Conservation (phyloP, 2,329 filamentous ascomycete genomes). For the Cercospora brassicicola region DNA sequence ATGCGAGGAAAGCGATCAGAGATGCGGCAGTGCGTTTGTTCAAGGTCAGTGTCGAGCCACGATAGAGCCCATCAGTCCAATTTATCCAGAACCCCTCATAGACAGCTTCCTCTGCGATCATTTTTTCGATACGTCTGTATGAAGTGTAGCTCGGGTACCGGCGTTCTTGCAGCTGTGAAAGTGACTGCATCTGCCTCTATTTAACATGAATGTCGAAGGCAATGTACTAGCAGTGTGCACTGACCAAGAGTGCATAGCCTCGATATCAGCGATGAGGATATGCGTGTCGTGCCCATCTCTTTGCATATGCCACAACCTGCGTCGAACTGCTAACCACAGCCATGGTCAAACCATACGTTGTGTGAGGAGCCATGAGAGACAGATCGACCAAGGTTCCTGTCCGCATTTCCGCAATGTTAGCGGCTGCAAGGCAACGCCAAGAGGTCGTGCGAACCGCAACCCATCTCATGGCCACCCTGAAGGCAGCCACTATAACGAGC, state of each 20-base stretch:
- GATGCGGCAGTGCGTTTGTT: slow-evolving; percentile 6
- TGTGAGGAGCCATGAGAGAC: too few relatives aligned
- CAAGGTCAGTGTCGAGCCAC: slow-evolving; percentile 13
- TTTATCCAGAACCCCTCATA: slow-evolving; percentile 16
- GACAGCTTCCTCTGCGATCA: not conserved
- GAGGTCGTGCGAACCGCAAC: not conserved
- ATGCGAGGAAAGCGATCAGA: slow-evolving; percentile 15
- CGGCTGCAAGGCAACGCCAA: not conserved
- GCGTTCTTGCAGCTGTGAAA: not conserved
- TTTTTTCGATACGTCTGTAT: not conserved
- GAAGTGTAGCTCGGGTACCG: not conserved
- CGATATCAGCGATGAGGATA: not conserved
- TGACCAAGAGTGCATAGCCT: not conserved
- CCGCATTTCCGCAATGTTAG: too few relatives aligned
- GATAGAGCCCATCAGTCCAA: slow-evolving; percentile 1
- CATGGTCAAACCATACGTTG: not conserved
- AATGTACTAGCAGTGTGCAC: not conserved
- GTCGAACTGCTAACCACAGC: not conserved
- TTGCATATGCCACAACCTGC: not conserved
- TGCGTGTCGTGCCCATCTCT: not conserved
- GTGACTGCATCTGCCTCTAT: not conserved
- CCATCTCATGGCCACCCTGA: not conserved
- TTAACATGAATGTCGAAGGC: not conserved
- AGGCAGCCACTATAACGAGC: not conserved
- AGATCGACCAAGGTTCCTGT: too few relatives aligned